Conservation (phyloP, 208 protist genomes). For the Acanthamoeba castellanii region DNA sequence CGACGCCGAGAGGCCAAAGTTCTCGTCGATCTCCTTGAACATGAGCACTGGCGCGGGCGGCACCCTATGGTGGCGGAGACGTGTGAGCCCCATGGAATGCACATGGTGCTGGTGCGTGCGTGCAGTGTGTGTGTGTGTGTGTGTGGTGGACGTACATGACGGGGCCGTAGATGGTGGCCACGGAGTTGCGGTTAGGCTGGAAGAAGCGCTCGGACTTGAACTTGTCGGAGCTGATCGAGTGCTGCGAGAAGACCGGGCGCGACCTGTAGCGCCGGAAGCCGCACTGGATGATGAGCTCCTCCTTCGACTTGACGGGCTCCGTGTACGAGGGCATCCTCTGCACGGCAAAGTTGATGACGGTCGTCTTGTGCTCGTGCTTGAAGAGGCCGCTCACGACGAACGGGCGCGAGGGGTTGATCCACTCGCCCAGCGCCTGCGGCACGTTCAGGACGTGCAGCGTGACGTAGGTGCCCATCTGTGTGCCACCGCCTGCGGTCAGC, state of each 20-base stretch:
- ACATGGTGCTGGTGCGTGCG: too few species aligned
- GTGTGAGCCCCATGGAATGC: background rate
- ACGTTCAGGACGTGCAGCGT: constrained; percentile 82
- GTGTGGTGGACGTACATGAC: constrained; percentile 79
- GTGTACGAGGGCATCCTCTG: constrained; percentile 77
- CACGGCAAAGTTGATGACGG: constrained; percentile 89
- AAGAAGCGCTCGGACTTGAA: constrained; percentile 90
- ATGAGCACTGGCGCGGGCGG: constrained; percentile 65
- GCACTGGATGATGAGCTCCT: constrained; percentile 86
- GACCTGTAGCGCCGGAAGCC: constrained; percentile 88
- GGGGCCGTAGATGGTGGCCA: constrained; percentile 90
- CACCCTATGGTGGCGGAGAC: background rate
- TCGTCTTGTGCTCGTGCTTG: constrained; percentile 90
- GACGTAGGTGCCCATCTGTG: constrained; percentile 81
- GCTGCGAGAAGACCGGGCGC: constrained; percentile 88
- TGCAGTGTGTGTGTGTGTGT: background rate
- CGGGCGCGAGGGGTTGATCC: constrained; percentile 61
- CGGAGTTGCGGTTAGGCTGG: constrained; percentile 77
- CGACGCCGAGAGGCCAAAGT: background rate
- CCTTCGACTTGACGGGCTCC: constrained; percentile 89
- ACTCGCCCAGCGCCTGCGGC: constrained; percentile 63
- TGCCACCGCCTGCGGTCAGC: background rate
- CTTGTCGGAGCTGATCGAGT: constrained; percentile 84
- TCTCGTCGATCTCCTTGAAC: constrained; percentile 73
- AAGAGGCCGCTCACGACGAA: constrained; percentile 87